Conservation (phyloP, 164 flowering plant genomes). For the Nelumbo lutea region DNA sequence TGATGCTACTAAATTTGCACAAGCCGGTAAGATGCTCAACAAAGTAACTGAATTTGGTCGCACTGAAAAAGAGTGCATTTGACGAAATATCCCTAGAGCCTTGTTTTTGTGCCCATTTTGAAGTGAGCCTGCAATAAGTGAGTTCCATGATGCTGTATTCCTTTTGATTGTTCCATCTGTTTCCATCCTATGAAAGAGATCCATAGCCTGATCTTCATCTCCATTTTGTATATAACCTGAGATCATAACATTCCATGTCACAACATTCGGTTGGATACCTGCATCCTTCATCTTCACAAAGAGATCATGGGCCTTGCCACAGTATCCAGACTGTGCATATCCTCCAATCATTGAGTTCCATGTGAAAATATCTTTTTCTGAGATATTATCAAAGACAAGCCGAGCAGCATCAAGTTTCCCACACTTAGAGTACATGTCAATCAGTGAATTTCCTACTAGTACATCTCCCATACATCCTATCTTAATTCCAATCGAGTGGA, state of each 20-base stretch:
- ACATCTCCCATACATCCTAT: slow-evolving; percentile 36
- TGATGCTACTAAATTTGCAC: slow-evolving; percentile 18
- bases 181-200: slow-evolving; percentile 49
- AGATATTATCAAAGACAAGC: slow-evolving; percentile 31
- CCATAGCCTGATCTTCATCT: slow-evolving; percentile 4
- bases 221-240: neutral
- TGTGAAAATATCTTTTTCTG: slow-evolving; percentile 42
- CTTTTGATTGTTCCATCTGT: slow-evolving; percentile 33
- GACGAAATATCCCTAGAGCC: slow-evolving; percentile 44
- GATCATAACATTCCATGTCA: neutral
- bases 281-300: slow-evolving; percentile 48
- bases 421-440: slow-evolving; percentile 55
- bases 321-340: slow-evolving; percentile 49
- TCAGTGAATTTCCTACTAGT: slow-evolving; percentile 47
- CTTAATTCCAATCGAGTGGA: slow-evolving; percentile 42
- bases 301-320: slow-evolving; percentile 53
- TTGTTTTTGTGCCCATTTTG: slow-evolving; percentile 42
- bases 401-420: slow-evolving; percentile 40
- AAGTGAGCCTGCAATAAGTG: slow-evolving; percentile 47
- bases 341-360: slow-evolving; percentile 66
- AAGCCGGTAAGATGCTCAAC: slow-evolving; percentile 2
- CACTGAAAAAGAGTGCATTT: slow-evolving; percentile 39
- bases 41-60: slow-evolving; percentile 42
- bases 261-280: slow-evolving; percentile 32
- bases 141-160: slow-evolving; percentile 57